Evolutionary conservation across 306 rosid genomes (phyloP), one percentile per base, ranked within the genome.

Genomic region (Cicer chorassanicum): DNA sequence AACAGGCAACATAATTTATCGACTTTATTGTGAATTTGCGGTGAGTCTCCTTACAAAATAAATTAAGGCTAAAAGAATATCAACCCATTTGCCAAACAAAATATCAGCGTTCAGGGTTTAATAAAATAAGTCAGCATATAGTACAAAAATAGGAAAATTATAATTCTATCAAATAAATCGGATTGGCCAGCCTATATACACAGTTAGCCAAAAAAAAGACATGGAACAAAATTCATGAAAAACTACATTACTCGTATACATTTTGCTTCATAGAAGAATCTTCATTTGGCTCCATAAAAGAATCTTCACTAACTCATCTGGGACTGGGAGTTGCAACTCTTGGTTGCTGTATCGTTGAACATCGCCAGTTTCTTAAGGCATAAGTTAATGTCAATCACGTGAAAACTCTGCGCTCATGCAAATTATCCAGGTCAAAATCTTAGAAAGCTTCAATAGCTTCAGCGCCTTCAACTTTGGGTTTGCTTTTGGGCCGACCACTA

Each of bases 401-500:
- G n/a, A 74, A 77, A 66, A 29, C 70, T 62, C 62, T 18, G 61
- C 38, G 40, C 45, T 65, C 42, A 10, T 72, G 41, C 59, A 18
- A 11, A 49, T 54, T 44, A 41, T 29, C 36, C 4, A 62, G 63
- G 12, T 60, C 65, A 45, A 40, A 24, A 69, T 67, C 65, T 80
- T 83, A 92, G 67, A 84, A 55, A 34, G 87, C 85, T 71, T 83
- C 89, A 71, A 87, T 34, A 46, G 81, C 87, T 81, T 86, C 91
- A 54, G 61, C 84, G 76, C 84, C 87, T 75, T 82, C 84, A 13
- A 60, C 80, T 79, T 85, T 91, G 0, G 86, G 63, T 63, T 90
- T 86, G 11, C 59, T 63, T 86, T 86, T 91, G 0, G 96, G 94
- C 39, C 97, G 85, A 73, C 97, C 98, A 34, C 70, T 21, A 42